Conservation (phyloP, 2,329 filamentous ascomycete genomes). For the Achaetomium macrosporum region DNA sequence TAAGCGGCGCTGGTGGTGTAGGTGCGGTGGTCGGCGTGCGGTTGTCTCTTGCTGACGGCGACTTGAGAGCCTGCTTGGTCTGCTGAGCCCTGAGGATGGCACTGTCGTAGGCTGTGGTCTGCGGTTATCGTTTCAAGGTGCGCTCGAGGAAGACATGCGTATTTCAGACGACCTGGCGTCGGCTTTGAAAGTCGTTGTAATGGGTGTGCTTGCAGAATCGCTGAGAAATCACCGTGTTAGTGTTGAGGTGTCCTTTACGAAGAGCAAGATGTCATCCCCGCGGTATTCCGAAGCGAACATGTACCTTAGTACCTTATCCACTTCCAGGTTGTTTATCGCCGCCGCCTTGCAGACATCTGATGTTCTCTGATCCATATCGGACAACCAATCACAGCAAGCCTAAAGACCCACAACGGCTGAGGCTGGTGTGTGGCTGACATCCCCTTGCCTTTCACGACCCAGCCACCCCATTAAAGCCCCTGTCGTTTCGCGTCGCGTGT, state of each 20-base stretch:
- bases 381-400: no score
- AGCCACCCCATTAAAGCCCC: constrained; percentile 22
- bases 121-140: not conserved
- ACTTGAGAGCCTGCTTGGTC: not conserved
- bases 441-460: not conserved
- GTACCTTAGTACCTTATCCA: no score
- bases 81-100: not conserved
- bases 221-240: constrained; percentile 2
- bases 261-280: not conserved
- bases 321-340: no score
- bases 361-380: no score
- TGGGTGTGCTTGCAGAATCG: not conserved
- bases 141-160: not conserved
- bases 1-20: not conserved
- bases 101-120: constrained; percentile 1
- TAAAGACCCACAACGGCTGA: no score
- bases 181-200: not conserved
- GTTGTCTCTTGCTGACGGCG: not conserved
- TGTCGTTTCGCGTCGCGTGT: constrained; percentile 8
- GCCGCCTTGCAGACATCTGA: not conserved
- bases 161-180: not conserved
- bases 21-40: not conserved
- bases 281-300: no score
- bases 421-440: not conserved
- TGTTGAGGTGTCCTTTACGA: constrained; percentile 23